A percentile compares a stretch with the other conserved stretches of the same genome.
These are phyloP conservation scores for Colletotrichum plurivorum DNA, from an alignment of 2,329 filamentous ascomycete genomes.

Conservation along the genomic window DNA sequence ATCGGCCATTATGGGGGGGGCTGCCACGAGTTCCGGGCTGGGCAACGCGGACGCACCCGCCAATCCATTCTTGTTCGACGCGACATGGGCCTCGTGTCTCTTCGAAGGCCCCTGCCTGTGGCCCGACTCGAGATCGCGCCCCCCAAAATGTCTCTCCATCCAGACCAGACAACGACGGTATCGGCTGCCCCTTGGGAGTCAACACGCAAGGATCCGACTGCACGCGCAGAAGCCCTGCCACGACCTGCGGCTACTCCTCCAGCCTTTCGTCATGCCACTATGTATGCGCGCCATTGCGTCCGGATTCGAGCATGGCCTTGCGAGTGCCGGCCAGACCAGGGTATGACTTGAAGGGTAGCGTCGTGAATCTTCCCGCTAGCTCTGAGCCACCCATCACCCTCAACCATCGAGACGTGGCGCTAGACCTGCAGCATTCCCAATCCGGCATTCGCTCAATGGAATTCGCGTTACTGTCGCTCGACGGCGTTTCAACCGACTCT, in stretches of 20 bases:
- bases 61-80: slow-evolving; percentile 16
- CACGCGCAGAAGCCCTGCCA: slow-evolving; percentile 7
- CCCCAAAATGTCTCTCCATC: slow-evolving; percentile 11
- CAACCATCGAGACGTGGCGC: slow-evolving; percentile 20
- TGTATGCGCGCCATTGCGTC: slow-evolving; percentile 10
- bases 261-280: slow-evolving; percentile 21
- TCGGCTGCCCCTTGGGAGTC: neutral
- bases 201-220: slow-evolving; percentile 3
- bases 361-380: slow-evolving; percentile 30
- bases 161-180: slow-evolving; percentile 4
- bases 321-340: slow-evolving; percentile 21
- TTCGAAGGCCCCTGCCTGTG: slow-evolving; percentile 4
- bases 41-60: slow-evolving; percentile 29
- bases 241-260: neutral
- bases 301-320: slow-evolving; percentile 28
- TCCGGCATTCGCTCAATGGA: slow-evolving; percentile 36
- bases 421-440: slow-evolving; percentile 34
- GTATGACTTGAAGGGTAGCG: slow-evolving; percentile 27
- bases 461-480: slow-evolving; percentile 28
- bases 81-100: slow-evolving; percentile 18
- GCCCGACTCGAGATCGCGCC: slow-evolving; percentile 1
- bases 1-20: slow-evolving; percentile 1
- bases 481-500: slow-evolving; percentile 31
- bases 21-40: slow-evolving; percentile 34
- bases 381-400: slow-evolving; percentile 10